Evolutionary conservation across 2,329 filamentous ascomycete genomes (phyloP).

Genomic region (Aspergillus udagawae): DNA sequence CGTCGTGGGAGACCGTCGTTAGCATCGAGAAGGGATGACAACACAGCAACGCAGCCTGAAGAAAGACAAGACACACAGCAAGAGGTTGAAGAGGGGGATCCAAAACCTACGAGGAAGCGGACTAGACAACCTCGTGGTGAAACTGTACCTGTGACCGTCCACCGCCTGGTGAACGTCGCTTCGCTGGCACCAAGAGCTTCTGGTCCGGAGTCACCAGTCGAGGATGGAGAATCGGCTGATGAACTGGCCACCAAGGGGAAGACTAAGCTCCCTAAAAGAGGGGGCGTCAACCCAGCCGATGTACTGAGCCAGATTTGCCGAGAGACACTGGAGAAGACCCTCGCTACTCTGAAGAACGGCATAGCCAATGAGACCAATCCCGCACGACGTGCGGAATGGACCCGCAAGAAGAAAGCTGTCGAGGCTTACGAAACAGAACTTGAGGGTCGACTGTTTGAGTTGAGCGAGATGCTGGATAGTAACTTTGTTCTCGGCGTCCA

Average conservation of each 20-base stretch:
- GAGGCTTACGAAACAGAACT: conserved; percentile 47
- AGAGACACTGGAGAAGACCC: conserved; percentile 46
- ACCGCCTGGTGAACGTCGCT: conserved; percentile 35
- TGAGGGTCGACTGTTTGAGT: conserved; percentile 46
- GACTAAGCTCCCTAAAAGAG: conserved; percentile 36
- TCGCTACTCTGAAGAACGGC: conserved; percentile 39
- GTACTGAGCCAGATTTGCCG: conserved; percentile 49
- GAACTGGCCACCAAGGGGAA: conserved; percentile 30
- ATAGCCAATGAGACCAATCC: conserved; percentile 39
- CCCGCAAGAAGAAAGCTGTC: conserved; percentile 45
- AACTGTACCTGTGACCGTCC: conserved; percentile 40
- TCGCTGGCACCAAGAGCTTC: conserved; percentile 22
- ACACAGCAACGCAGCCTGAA: conserved; percentile 6
- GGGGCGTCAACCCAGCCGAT: conserved; percentile 50
- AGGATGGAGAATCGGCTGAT: conserved; percentile 27
- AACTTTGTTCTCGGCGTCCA: conserved; percentile 45
- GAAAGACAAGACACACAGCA: conserved; percentile 6
- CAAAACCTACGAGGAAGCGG: conserved; percentile 18
- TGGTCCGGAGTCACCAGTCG: conserved; percentile 19
- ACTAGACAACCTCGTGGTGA: conserved; percentile 29
- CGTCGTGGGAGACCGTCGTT: conserved; percentile 10
- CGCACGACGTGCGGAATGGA: conserved; percentile 37
- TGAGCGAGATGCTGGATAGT: conserved; percentile 51
- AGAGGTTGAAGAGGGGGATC: conserved; percentile 9
- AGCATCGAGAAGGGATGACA: conserved; percentile 4